phyloP scores from a whole-genome alignment of 129 eudicot species.

The Chrysanthemum seticuspe region DNA sequence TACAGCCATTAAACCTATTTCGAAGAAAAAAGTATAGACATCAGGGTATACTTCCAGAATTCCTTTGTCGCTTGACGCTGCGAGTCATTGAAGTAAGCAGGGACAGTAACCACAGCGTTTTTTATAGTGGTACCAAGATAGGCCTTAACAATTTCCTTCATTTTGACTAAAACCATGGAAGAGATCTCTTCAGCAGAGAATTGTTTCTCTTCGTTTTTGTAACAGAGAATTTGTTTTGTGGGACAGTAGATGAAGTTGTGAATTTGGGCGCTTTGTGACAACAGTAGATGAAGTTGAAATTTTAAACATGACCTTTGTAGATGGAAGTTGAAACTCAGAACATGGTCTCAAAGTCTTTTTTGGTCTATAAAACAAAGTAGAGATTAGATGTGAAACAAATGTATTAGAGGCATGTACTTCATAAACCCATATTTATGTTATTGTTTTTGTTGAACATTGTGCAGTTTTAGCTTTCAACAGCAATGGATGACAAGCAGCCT shows the following conservation, averaged over 20 bases:
- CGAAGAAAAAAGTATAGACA: too few relatives aligned
- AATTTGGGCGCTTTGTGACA: too few relatives aligned
- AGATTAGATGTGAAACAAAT: too few relatives aligned
- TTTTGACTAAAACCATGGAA: constrained; percentile 31
- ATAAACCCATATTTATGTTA: not conserved
- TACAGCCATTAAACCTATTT: too few relatives aligned
- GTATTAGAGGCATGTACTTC: too few relatives aligned
- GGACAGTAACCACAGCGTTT: constrained; percentile 32
- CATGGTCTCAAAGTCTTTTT: too few relatives aligned
- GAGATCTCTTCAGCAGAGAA: constrained; percentile 36
- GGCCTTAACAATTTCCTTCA: constrained; percentile 31
- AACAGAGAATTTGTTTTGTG: not conserved
- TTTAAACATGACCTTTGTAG: too few relatives aligned
- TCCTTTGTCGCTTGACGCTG: constrained; percentile 35
- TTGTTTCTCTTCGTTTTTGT: constrained; percentile 33
- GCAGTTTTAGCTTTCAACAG: constrained; percentile 25
- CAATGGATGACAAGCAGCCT: constrained; percentile 29
- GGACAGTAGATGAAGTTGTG: too few relatives aligned
- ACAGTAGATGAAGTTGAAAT: too few relatives aligned
- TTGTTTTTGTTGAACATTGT: not conserved
- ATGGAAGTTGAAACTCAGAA: too few relatives aligned
- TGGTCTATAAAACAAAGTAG: too few relatives aligned
- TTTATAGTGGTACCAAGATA: constrained; percentile 15
- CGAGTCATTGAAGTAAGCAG: constrained; percentile 35
- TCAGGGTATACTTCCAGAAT: too few relatives aligned